Evolutionary conservation across 202 grass and related monocot species (phyloP).

Genomic region (Alloteropsis angusta): DNA sequence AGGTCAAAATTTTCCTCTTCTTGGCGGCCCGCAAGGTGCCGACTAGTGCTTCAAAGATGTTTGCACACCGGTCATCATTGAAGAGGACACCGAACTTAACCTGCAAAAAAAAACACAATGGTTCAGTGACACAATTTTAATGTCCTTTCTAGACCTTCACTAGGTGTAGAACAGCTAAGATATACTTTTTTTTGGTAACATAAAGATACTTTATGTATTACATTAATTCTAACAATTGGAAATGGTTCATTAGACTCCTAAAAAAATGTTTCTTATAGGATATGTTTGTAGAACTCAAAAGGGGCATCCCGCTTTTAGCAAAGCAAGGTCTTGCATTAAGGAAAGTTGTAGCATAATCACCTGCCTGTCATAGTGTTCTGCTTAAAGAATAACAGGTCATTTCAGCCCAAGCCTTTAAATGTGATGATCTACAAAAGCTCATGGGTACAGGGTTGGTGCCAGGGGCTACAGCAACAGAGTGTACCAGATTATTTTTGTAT

Average conservation of each 20-base stretch:
- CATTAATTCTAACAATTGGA: not conserved
- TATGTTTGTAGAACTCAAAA: too few species aligned
- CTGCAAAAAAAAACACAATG: slow-evolving; percentile 29
- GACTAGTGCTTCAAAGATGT: slow-evolving; percentile 93
- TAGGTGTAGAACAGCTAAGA: not conserved
- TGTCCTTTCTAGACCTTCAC: not conserved
- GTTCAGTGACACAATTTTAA: not conserved
- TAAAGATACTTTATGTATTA: not conserved
- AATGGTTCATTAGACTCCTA: not conserved
- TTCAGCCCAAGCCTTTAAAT: not conserved
- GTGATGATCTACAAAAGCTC: not conserved
- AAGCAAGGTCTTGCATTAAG: not conserved
- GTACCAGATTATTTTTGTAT: not conserved
- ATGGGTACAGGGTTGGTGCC: not conserved
- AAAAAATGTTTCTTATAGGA: not conserved
- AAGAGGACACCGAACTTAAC: slow-evolving; percentile 89
- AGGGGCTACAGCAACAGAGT: not conserved
- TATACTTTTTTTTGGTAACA: not conserved
- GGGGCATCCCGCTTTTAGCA: not conserved
- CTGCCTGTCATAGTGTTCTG: not conserved
- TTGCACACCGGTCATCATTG: slow-evolving; percentile 84
- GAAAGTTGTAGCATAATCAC: not conserved
- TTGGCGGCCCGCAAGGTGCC: slow-evolving; percentile 82
- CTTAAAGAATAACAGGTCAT: not conserved
- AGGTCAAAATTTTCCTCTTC: slow-evolving; percentile 70